Evolutionary conservation across 768 basidiomycete genomes (phyloP), one percentile per base, ranked within the genome.

Genomic region (Mycena rosella): DNA sequence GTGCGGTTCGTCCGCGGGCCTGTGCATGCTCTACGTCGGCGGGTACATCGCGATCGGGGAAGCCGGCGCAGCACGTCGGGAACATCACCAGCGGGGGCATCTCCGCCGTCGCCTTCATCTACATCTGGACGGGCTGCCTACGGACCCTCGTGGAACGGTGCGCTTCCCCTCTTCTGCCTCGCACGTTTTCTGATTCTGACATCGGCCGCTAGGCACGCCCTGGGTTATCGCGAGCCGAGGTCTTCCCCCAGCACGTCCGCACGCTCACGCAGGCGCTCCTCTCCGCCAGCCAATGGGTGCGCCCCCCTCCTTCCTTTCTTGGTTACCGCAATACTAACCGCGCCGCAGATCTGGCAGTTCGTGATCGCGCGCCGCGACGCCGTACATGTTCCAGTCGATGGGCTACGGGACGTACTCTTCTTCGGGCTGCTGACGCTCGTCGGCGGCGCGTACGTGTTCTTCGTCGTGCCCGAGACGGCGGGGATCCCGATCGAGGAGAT

Each of bases 141-240:
- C 27, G 60, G 60, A 11, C 67, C 74, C 7, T 60, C 59, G 1
- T 74, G 74, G 65, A 79, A 79, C 63, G 79, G 77, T 29, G 15
- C 27, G 49, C n/a, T 29, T 18, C 17, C 22, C 8, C 22, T n/a
- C 8, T 18, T 51, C 29, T 51, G 3, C 24, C 24, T 51, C 29
- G 2, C 20, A 22, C 4, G n/a, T 13, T 3, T 22, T 51, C 49
- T 20, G 22, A 30, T 29, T 22, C 29, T n/a, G n/a, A n/a, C n/a
- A 5, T 20, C 18, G 22, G 20, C n/a, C 5, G 18, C 24, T 11
- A 51, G 49, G 51, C 29, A 76, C 78, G 4, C 77, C 80, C 0
- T 80, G 78, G 79, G 76, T 81, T 30, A 70, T 80, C 30, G 70
- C 74, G 26, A 42, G 45, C n/a, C 40, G 63, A 64, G 55, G 63